phyloP scores from a whole-genome alignment of 1,284 basidiomycete genomes.

The Tilletiaria anomala region DNA sequence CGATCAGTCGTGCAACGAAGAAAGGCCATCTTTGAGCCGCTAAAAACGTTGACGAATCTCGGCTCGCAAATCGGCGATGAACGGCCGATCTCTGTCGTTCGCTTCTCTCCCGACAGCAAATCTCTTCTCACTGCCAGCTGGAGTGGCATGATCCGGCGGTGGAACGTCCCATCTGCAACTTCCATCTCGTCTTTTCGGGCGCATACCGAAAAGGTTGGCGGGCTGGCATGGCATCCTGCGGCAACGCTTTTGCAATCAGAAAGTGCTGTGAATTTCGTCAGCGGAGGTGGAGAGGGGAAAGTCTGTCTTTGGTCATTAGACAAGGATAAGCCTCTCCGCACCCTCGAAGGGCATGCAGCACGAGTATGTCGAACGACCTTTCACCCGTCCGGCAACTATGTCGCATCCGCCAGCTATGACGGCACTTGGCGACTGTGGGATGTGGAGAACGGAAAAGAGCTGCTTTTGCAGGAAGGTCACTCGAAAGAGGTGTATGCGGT shows the following conservation, averaged over 20 bases:
- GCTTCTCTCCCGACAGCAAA: constrained; percentile 81
- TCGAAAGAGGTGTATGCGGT: constrained; percentile 86
- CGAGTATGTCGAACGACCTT: constrained; percentile 87
- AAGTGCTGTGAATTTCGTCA: constrained; percentile 66
- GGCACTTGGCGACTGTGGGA: constrained; percentile 99
- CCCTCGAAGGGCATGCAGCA: constrained; percentile 72
- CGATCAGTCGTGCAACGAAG: constrained; percentile 77
- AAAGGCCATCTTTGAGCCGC: constrained; percentile 70
- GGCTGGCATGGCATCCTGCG: constrained; percentile 91
- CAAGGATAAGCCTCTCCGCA: constrained; percentile 64
- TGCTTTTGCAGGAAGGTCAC: constrained; percentile 88
- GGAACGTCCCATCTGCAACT: constrained; percentile 68
- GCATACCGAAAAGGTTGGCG: constrained; percentile 80
- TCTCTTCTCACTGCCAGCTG: constrained; percentile 83
- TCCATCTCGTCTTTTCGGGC: constrained; percentile 48
- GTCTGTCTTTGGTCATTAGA: constrained; percentile 60
- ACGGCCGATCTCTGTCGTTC: constrained; percentile 77
- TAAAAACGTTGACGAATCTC: constrained; percentile 79
- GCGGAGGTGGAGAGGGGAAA: constrained; percentile 72
- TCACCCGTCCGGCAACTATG: constrained; percentile 82
- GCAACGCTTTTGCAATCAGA: constrained; percentile 66
- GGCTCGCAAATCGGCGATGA: constrained; percentile 97
- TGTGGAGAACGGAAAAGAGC: constrained; percentile 59
- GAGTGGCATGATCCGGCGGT: constrained; percentile 85
- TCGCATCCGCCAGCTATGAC: constrained; percentile 90